Base-by-base conservation (phyloP, 441 rosid genomes). In the Erodium trifolium region DNA sequence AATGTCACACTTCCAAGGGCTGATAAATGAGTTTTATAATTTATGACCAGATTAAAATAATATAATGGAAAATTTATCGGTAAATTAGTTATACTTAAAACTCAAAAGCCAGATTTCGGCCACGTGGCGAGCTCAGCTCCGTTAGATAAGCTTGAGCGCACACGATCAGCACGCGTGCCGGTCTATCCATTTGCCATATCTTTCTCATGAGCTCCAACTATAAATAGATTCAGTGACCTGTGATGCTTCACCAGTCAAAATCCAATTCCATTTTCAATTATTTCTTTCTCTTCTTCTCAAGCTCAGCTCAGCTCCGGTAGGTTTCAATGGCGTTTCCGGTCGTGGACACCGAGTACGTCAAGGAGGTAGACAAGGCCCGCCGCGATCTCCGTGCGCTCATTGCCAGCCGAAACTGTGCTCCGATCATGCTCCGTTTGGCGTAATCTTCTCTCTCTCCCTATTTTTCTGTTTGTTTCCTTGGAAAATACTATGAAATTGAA, bases 391-490 rank as follows among this genome's bases (percentile, higher is more conserved):
- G 97, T 43, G 88, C 96, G 64, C 85, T 91, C 73, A 89, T 91
- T 81, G 84, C 97, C 39, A 73, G 7, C 82, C 88, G 84, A 82
- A 87, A 84, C 80, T 91, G 97, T 68, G 97, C 98, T 80, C 98
- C 98, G 8, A 89, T 91, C 81, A 91, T 91, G 97, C 95, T 93
- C 55, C 92, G 98, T 70, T 80, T 91, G 70, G 98, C 98, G 96
- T 93, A 83, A 70, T 19, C 63, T 57, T 57, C 63, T 57, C 13
- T 41, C 47, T 47, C 14, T 47, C 53, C 10, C 53, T 57, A 18
- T 57, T 14, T 53, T 2, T 47, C 65, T 64, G 69, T 49, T 31
- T 73, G 13, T 62, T 64, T 49, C 63, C 66, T 4, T 29, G 47
- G 55, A 12, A 74, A 60, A 67, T 63, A 45, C 16, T 2, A 13